Evolutionary conservation across 2,329 filamentous ascomycete genomes (phyloP), one percentile per base, ranked within the genome.

Genomic region (Lachnellula occidentalis): DNA sequence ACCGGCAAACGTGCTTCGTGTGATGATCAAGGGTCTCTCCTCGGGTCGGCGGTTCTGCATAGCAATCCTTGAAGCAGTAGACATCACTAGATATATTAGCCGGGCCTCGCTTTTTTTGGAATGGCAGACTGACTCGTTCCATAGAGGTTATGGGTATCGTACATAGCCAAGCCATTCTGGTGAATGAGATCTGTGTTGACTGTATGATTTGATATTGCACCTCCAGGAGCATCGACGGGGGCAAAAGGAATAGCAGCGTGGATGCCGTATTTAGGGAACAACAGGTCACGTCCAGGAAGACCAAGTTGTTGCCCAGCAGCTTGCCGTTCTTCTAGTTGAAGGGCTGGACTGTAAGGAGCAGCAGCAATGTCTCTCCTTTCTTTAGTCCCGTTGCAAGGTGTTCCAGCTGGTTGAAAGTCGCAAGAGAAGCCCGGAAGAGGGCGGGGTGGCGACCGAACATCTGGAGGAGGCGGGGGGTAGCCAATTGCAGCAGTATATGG

Each of bases 121-220:
- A 36, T 9, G 11, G 4, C 45, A 34, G 14, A 67, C 73, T 67
- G 67, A 73, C 72, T 84, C 7, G 81, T 80, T 1, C 88, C 88
- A 67, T 88, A 90, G 1, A 91, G 70, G 62, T 91, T 91, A 68
- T 92, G 88, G 0, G 83, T 87, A 61, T 92, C 88, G 65, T 88
- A 90, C 69, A 88, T 82, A 19, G 76, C 74, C 37, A 84, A 72
- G 1, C 86, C 86, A 55, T 87, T 84, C 42, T 82, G 76, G 67
- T 90, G 86, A 8, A 85, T 77, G 8, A 89, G 71, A 64, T 89
- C 80, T 0, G 86, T 87, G 59, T 82, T 76, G 51, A 89, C 79
- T 0, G 87, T 85, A 64, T 80, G 76, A 67, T 81, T 80, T 0
- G 75, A 76, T 24, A 79, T 69, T 2, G 73, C 75, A 42, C 77